Evolutionary conservation across 2,329 filamentous ascomycete species (phyloP).

Genomic region (Apiospora koreana): DNA sequence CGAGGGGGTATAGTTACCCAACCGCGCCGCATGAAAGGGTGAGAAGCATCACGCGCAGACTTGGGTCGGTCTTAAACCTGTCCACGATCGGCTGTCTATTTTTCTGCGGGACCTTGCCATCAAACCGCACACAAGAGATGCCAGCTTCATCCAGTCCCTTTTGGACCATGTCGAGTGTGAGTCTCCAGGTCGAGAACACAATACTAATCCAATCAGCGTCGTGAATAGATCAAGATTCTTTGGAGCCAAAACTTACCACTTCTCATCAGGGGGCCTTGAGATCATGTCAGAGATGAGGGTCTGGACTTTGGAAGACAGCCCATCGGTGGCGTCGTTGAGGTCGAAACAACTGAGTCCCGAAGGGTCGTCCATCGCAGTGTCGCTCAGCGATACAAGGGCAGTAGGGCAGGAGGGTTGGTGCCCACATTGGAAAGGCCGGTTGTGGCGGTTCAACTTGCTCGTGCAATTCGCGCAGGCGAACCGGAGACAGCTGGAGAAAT

Average conservation of each 20-base stretch:
- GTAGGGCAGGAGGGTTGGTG: constrained; percentile 26
- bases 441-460: not conserved
- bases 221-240: not conserved
- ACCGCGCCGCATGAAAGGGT: constrained; percentile 54
- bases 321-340: not conserved
- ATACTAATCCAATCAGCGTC: constrained; percentile 36
- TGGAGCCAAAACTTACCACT: constrained; percentile 32
- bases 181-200: constrained; percentile 53
- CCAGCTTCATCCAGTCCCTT: constrained; percentile 35
- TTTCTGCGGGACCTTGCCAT: constrained; percentile 45
- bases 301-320: constrained; percentile 35
- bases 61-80: constrained; percentile 39
- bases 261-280: constrained; percentile 26
- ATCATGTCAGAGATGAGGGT: constrained; percentile 35
- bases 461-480: constrained; percentile 35
- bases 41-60: constrained; percentile 44
- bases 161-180: constrained; percentile 48
- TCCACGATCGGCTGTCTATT: constrained; percentile 42
- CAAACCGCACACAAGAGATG: constrained; percentile 43
- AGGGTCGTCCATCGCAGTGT: constrained; percentile 25
- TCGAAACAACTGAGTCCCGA: not conserved
- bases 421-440: constrained; percentile 19
- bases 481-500: constrained; percentile 35
- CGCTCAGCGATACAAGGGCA: constrained; percentile 27
- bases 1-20: constrained; percentile 36